Evolutionary conservation across 257 asterid genomes (phyloP).

Genomic region (Marsdenia floribunda): DNA sequence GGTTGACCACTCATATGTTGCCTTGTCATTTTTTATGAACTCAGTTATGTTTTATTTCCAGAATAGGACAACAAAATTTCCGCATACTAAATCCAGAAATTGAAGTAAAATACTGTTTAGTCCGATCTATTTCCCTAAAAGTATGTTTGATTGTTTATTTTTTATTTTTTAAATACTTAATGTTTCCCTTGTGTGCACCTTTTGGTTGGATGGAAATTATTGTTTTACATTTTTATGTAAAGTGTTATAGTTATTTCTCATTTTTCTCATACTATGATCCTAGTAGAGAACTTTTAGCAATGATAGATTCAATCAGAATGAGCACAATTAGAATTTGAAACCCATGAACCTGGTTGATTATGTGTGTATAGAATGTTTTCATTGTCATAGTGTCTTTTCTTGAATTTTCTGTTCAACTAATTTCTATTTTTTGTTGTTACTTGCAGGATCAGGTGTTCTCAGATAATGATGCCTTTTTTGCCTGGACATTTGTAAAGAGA

Average conservation of each 20-base stretch:
- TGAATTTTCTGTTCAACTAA: neutral
- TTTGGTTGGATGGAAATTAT: neutral
- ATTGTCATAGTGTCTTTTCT: neutral
- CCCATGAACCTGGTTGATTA: neutral
- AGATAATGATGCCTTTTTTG: constrained; percentile 91
- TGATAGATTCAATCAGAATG: neutral
- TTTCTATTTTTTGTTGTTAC: constrained; percentile 3
- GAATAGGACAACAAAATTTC: neutral
- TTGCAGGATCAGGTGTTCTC: constrained; percentile 93
- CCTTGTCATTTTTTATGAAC: neutral
- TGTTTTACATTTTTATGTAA: neutral
- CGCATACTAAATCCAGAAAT: neutral
- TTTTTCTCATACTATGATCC: neutral
- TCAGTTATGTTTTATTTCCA: neutral
- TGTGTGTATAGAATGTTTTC: neutral
- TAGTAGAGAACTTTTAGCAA: neutral
- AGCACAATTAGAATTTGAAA: neutral
- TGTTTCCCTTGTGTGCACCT: neutral
- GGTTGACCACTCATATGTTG: neutral
- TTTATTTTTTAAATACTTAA: neutral
- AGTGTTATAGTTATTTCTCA: neutral
- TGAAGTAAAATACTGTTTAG: neutral
- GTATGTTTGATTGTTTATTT: neutral
- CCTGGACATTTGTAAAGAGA: constrained; percentile 92
- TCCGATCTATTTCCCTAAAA: no score